These are phyloP conservation scores for Alternaria longipes DNA, from an alignment of 2,329 filamentous ascomycete genomes.

Conservation along the genomic window DNA sequence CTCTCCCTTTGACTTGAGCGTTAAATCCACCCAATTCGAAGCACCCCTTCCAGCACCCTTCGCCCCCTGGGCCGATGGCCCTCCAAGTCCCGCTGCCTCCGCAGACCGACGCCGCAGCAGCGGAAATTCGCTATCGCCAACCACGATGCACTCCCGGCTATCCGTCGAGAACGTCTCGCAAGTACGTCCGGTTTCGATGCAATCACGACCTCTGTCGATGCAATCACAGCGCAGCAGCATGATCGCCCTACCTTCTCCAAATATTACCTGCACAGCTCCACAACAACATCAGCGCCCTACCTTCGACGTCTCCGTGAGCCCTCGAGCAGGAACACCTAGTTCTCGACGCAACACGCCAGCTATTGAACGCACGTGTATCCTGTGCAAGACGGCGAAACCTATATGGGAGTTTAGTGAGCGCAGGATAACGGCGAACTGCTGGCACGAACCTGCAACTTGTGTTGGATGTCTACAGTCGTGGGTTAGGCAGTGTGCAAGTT, in stretches of 20 bases:
- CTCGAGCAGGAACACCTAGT: conserved; percentile 13
- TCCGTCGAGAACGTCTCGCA: conserved; percentile 17
- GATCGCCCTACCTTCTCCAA: conserved; percentile 1
- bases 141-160: conserved; percentile 13
- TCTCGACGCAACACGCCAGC: conserved; percentile 31
- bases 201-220: conserved; percentile 20
- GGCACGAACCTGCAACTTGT: conserved; percentile 43
- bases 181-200: conserved; percentile 27
- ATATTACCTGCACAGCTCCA: conserved; percentile 19
- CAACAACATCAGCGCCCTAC: conserved; percentile 7
- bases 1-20: conserved; percentile 29
- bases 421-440: conserved; percentile 36
- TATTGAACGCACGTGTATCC: conserved; percentile 34
- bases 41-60: conserved; percentile 32
- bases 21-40: conserved; percentile 14
- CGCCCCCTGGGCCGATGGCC: conserved; percentile 33
- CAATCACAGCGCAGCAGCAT: conserved; percentile 22
- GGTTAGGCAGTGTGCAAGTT: conserved; percentile 34
- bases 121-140: conserved; percentile 23
- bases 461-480: conserved; percentile 37
- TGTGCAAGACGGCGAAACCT: conserved; percentile 38
- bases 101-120: conserved; percentile 23
- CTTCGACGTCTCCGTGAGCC: conserved; percentile 7
- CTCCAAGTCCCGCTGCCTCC: conserved; percentile 32
- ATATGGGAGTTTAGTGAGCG: conserved; percentile 32